Evolutionary conservation across 2,329 filamentous ascomycete species (phyloP).

Genomic region (Lasiodiplodia sp.): DNA sequence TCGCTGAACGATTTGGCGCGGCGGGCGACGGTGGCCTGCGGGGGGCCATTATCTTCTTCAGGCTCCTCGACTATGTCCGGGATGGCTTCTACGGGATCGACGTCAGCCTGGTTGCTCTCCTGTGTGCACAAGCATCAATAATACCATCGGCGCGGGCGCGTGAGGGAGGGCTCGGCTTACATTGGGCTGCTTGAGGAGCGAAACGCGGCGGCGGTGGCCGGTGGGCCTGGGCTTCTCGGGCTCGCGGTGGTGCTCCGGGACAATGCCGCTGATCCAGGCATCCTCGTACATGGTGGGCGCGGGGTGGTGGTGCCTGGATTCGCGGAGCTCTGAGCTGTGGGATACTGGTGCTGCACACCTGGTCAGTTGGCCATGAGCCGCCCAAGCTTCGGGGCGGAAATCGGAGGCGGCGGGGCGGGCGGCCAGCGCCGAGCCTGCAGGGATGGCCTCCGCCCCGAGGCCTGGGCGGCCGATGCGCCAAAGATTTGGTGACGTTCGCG

Average conservation of each 20-base stretch:
- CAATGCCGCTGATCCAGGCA: conserved; percentile 78
- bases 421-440: conserved; percentile 3
- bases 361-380: conserved; percentile 2
- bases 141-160: conserved; percentile 47
- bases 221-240: conserved; percentile 59
- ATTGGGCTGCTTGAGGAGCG: conserved; percentile 65
- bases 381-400: conserved; percentile 2
- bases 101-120: conserved; percentile 63
- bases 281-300: conserved; percentile 75
- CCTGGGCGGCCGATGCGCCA: conserved; percentile 12
- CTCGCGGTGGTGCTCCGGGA: conserved; percentile 61
- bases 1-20: conserved; percentile 81
- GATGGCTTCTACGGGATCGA: conserved; percentile 63
- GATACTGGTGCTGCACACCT: conserved; percentile 21
- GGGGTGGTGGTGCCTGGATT: conserved; percentile 11
- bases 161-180: conserved; percentile 51
- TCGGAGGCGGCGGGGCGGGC: background rate
- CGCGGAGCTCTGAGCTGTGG: conserved; percentile 16
- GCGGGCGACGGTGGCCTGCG: conserved; percentile 69
- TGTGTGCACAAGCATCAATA: conserved; percentile 55
- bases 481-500: conserved; percentile 25
- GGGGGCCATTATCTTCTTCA: conserved; percentile 65
- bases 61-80: conserved; percentile 66
- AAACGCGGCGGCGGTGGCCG: conserved; percentile 70
- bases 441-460: conserved; percentile 5